phyloP scores from a whole-genome alignment of 345 rosid genomes.

The Populus ilicifolia region DNA sequence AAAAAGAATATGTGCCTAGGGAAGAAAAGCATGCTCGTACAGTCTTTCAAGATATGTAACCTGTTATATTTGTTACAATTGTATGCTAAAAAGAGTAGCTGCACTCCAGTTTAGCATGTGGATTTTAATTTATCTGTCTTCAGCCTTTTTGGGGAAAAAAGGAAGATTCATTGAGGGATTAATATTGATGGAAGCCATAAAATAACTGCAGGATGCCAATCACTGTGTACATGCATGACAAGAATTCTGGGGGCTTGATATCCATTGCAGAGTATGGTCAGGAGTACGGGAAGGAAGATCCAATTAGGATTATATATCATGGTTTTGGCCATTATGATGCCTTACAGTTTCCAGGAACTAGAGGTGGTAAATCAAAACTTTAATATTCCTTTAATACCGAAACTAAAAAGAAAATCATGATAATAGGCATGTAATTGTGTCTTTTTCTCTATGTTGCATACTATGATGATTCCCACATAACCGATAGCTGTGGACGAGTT shows the following conservation, averaged over 20 bases:
- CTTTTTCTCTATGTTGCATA: not conserved
- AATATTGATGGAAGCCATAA: not conserved
- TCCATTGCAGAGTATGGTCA: slow-evolving; percentile 85
- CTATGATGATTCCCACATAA: not conserved
- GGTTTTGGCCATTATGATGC: slow-evolving; percentile 95
- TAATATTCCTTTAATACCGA: slow-evolving; percentile 10
- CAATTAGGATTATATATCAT: slow-evolving; percentile 72
- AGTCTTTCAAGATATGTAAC: not conserved
- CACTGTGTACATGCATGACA: slow-evolving; percentile 72
- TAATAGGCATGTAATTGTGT: not conserved
- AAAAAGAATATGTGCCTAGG: not conserved
- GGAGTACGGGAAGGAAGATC: slow-evolving; percentile 76
- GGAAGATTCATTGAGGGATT: not conserved
- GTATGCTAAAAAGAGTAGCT: not conserved
- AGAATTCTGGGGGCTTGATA: slow-evolving; percentile 69
- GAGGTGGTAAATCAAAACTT: slow-evolving; percentile 40
- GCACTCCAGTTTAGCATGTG: not conserved
- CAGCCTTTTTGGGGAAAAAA: not conserved
- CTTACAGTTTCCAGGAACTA: slow-evolving; percentile 45
- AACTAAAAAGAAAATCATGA: not conserved
- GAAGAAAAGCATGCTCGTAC: not conserved
- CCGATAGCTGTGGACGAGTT: not conserved
- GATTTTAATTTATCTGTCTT: not conserved
- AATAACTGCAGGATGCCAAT: slow-evolving; percentile 75
- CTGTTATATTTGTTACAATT: not conserved